Evolutionary conservation across 169 alveolate species (phyloP).

Genomic region (Cryptosporidium parvum): DNA sequence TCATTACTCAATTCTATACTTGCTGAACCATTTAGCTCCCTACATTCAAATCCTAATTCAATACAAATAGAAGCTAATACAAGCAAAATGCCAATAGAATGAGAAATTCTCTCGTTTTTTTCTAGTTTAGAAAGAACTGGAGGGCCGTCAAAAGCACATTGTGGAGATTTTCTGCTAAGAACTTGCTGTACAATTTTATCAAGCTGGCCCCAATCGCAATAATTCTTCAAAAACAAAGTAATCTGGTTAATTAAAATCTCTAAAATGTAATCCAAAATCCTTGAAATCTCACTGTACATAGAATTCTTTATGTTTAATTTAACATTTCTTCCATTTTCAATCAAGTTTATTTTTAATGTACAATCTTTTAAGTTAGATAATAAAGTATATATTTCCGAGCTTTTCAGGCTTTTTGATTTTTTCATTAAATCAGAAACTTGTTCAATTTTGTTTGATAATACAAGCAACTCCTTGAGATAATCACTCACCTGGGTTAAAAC

Average conservation of each 20-base stretch:
- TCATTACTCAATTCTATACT: neutral
- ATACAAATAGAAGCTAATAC: slow-evolving; percentile 14
- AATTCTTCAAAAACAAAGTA: slow-evolving; percentile 2
- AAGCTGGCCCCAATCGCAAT: slow-evolving; percentile 58
- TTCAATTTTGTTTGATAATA: slow-evolving; percentile 1
- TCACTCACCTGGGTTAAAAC: neutral
- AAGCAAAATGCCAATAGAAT: slow-evolving; percentile 12
- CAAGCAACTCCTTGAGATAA: slow-evolving; percentile 1
- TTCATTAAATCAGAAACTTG: slow-evolving; percentile 4
- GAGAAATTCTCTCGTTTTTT: slow-evolving; percentile 15
- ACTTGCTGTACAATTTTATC: slow-evolving; percentile 57
- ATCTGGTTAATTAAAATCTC: slow-evolving; percentile 7
- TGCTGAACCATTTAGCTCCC: neutral
- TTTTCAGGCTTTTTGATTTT: neutral
- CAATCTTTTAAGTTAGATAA: neutral
- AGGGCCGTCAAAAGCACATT: neutral
- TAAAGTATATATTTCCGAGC: slow-evolving; percentile 26
- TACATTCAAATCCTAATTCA: slow-evolving; percentile 2
- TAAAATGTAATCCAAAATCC: slow-evolving; percentile 13
- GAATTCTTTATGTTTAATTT: slow-evolving; percentile 11
- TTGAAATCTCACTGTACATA: slow-evolving; percentile 3
- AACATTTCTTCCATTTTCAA: neutral
- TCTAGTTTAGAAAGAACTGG: neutral
- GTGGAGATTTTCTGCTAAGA: neutral
- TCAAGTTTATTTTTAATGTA: neutral